phyloP scores from a whole-genome alignment of 768 basidiomycete species.

The Hericium coralloides region DNA sequence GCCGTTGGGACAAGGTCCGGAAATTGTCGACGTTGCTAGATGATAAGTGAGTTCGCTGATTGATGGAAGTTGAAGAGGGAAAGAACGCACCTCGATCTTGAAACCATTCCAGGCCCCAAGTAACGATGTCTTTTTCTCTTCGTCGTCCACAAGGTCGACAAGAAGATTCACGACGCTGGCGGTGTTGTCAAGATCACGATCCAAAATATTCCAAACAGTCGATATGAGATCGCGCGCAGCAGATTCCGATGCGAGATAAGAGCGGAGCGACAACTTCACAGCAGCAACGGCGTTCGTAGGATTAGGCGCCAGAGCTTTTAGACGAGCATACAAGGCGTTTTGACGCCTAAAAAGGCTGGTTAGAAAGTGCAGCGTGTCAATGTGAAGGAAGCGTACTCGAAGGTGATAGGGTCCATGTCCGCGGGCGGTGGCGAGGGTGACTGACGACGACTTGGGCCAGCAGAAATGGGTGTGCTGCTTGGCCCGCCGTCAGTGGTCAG shows the following conservation, averaged over 20 bases:
- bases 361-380: not conserved
- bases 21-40: conserved; percentile 77
- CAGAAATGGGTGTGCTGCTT: conserved; percentile 4
- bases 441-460: conserved; percentile 18
- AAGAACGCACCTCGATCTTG: conserved; percentile 59
- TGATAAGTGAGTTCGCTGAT: not conserved
- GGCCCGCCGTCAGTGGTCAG: conserved; percentile 35
- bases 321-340: conserved; percentile 50
- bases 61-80: not conserved
- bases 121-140: conserved; percentile 74
- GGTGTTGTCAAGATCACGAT: conserved; percentile 60
- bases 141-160: conserved; percentile 73
- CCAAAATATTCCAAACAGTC: conserved; percentile 77
- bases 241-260: conserved; percentile 69
- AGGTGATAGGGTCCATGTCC: conserved; percentile 43
- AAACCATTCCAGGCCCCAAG: conserved; percentile 77
- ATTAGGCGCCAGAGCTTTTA: conserved; percentile 51
- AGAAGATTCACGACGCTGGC: conserved; percentile 64
- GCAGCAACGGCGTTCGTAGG: conserved; percentile 49
- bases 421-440: conserved; percentile 26
- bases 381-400: conserved; percentile 36
- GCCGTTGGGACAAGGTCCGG: conserved; percentile 61
- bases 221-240: conserved; percentile 79
- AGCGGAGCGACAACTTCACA: conserved; percentile 67
- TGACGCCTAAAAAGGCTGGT: conserved; percentile 43